These are phyloP conservation scores for Lactarius quietus DNA, from an alignment of 768 basidiomycete genomes.

Conservation along the genomic window DNA sequence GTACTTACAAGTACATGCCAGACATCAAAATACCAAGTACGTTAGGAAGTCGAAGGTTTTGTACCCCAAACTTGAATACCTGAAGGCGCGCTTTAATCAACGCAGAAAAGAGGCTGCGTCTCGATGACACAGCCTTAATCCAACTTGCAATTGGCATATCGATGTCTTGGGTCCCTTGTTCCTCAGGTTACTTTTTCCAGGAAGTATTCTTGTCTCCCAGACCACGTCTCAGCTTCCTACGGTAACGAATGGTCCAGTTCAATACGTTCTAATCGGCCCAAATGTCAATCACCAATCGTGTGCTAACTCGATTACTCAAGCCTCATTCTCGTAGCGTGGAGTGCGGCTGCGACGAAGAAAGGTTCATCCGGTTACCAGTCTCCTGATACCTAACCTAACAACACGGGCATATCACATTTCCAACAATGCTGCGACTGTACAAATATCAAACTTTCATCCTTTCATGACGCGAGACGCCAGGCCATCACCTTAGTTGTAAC, in stretches of 20 bases:
- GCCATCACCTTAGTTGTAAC: neutral
- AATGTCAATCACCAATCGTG: too few species aligned
- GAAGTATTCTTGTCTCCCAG: too few species aligned
- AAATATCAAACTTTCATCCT: neutral
- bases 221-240: too few species aligned
- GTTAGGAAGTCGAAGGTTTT: too few species aligned
- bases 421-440: conserved; percentile 7
- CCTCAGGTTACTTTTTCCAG: too few species aligned
- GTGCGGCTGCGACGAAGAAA: neutral
- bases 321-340: neutral
- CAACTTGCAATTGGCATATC: too few species aligned
- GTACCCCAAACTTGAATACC: neutral
- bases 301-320: too few species aligned
- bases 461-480: neutral
- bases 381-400: too few species aligned
- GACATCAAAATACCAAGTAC: neutral
- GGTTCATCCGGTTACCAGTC: too few species aligned
- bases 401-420: neutral
- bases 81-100: too few species aligned
- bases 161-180: neutral
- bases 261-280: too few species aligned
- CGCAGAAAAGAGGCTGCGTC: neutral
- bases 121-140: neutral
- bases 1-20: neutral
- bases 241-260: too few species aligned